Base-by-base conservation (phyloP, 2,329 filamentous ascomycete species). In the Ophiostoma sp. region DNA sequence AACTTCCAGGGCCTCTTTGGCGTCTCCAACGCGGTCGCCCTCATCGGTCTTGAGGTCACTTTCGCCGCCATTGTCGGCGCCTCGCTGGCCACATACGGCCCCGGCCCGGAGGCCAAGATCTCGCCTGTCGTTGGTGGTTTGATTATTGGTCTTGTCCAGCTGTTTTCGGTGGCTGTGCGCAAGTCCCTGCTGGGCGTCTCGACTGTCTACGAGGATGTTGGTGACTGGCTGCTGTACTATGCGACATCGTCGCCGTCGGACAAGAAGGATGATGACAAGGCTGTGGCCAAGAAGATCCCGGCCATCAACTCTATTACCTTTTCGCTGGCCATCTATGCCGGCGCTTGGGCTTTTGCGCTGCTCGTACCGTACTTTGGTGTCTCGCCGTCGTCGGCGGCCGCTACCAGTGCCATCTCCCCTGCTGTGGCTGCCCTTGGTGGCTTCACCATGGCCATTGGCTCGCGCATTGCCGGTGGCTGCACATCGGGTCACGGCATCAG, bases 401-500 rank as follows among this genome's bases (percentile, higher is more conserved):
- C 73, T 19, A 25, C 66, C 19, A 55, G 82, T 33, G 68, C 76
- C 0, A 78, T 84, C 0, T 77, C 82, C 3, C 82, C 83, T 0
- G 31, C 77, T 1, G 78, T 82, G 75, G 86, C 88, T 0, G 77
- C 85, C 0, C 63, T 84, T 0, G 90, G 90, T 1, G 91, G 90
- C 0, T 82, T 86, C 3, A 74, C 86, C 17, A 87, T 92, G 82
- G 84, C 86, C 0, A 78, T 92, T 9, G 91, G 91, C 0, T 84
- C 89, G 1, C 85, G 90, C 68, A 78, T 92, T 72, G 90, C 88
- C 0, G 90, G 89, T 1, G 91, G 91, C 0, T 93, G 91, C 76
- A 91, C 90, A 0, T 90, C 88, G 5, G 90, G 91, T 0, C 91
- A 93, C 78, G 91, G 91, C 0, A 89, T 93, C 75, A 91, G 88